These are phyloP conservation scores for Albifimbria verrucaria DNA, from an alignment of 2,329 filamentous ascomycete species.

Conservation along the genomic window DNA sequence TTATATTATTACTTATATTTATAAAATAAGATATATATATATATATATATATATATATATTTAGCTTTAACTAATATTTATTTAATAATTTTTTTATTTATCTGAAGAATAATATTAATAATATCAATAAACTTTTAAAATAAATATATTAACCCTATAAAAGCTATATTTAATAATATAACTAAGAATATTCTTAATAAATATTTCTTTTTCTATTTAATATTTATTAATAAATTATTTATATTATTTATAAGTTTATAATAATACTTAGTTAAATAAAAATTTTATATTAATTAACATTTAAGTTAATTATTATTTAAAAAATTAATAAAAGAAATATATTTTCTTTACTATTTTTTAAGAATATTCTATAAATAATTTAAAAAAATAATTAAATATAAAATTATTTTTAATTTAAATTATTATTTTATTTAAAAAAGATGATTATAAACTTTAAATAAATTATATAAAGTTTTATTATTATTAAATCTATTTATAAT, in stretches of 20 bases:
- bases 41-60: neutral
- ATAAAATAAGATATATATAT: neutral
- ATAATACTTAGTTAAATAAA: too few relatives aligned
- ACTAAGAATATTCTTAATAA: too few relatives aligned
- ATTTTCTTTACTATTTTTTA: constrained; percentile 1
- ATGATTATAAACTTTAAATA: too few relatives aligned
- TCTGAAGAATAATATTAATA: neutral
- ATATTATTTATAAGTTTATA: too few relatives aligned
- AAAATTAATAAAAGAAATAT: constrained; percentile 1
- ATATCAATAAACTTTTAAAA: neutral
- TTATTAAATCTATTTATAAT: neutral
- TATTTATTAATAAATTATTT: too few relatives aligned
- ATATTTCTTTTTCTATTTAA: neutral
- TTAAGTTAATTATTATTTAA: constrained; percentile 2
- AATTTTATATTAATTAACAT: neutral
- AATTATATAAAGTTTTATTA: too few relatives aligned
- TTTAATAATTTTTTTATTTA: too few relatives aligned
- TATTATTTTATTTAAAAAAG: too few relatives aligned
- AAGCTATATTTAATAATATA: neutral
- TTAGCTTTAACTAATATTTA: too few relatives aligned
- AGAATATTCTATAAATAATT: neutral
- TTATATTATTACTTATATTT: neutral
- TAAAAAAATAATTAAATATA: neutral
- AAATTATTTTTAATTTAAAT: too few relatives aligned
- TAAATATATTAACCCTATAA: neutral